A percentile compares a stretch with the other conserved stretches of the same genome.
Conservation (phyloP, 257 asterid species). For the Ilex asprella region DNA sequence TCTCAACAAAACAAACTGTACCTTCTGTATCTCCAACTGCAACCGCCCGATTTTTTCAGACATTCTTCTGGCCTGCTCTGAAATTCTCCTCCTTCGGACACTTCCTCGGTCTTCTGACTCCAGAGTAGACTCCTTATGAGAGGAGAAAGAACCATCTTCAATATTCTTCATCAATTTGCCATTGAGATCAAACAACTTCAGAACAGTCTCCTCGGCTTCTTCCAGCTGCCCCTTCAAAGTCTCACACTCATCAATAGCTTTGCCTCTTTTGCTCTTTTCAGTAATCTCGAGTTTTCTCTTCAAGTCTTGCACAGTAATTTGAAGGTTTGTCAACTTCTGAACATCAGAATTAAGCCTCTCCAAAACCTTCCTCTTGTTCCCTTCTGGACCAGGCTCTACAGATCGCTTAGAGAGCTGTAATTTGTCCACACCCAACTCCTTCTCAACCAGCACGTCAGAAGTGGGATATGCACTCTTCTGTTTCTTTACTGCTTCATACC, state of each 20-base stretch:
- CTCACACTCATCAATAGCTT: neutral
- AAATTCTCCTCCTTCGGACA: neutral
- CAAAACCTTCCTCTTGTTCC: neutral
- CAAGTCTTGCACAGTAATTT: slow-evolving; percentile 1
- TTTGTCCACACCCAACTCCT: neutral
- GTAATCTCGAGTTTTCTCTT: neutral
- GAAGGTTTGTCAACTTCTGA: neutral
- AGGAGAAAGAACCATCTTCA: neutral
- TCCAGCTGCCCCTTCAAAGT: neutral
- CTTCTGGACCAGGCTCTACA: neutral
- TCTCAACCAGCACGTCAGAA: neutral
- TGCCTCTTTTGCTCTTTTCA: neutral
- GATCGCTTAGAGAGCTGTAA: neutral
- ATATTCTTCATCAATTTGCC: neutral
- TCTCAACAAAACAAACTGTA: slow-evolving; percentile 46
- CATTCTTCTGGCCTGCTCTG: slow-evolving; percentile 25
- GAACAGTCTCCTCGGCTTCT: neutral
- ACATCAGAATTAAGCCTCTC: slow-evolving; percentile 2
- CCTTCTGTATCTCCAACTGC: slow-evolving; percentile 57
- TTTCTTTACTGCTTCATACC: neutral
- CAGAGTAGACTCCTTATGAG: neutral
- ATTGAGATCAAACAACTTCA: neutral
- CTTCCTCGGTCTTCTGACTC: neutral
- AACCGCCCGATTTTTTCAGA: slow-evolving; percentile 57
- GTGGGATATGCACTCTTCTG: neutral